phyloP scores from a whole-genome alignment of 305 asterid genomes.

The Coffea humblotiana region DNA sequence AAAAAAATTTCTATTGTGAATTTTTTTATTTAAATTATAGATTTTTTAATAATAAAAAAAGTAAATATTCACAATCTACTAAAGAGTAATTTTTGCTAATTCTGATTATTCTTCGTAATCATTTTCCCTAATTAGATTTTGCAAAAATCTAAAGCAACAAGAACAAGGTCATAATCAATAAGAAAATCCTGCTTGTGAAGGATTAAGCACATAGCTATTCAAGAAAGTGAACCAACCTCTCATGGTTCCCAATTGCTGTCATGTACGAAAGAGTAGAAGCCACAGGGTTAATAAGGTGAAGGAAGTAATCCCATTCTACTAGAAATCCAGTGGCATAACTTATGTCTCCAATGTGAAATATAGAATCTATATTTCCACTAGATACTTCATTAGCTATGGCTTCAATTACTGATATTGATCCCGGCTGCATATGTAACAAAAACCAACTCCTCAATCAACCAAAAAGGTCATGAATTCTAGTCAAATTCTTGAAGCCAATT shows the following conservation, averaged over 20 bases:
- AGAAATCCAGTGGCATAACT: slow-evolving; percentile 91
- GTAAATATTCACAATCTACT: too few species aligned
- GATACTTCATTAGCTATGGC: slow-evolving; percentile 59
- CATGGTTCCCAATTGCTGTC: slow-evolving; percentile 96
- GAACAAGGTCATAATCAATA: too few species aligned
- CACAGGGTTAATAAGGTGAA: slow-evolving; percentile 60
- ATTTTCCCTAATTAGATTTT: not conserved
- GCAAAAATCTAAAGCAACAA: too few species aligned
- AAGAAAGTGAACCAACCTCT: slow-evolving; percentile 39
- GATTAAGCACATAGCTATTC: too few species aligned
- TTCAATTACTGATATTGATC: slow-evolving; percentile 58
- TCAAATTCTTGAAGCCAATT: too few species aligned
- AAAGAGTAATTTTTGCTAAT: too few species aligned
- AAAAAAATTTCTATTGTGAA: too few species aligned
- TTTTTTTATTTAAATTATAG: too few species aligned
- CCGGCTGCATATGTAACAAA: slow-evolving; percentile 48
- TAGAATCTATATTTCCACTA: slow-evolving; percentile 50
- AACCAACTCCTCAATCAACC: not conserved
- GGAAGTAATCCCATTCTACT: slow-evolving; percentile 89
- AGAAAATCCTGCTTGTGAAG: too few species aligned
- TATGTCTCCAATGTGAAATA: slow-evolving; percentile 91
- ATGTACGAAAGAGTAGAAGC: slow-evolving; percentile 75
- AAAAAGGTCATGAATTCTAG: too few species aligned
- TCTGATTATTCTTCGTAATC: too few species aligned
- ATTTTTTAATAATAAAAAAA: too few species aligned